Conservation (phyloP, 306 rosid genomes). For the Acmispon strigosus region DNA sequence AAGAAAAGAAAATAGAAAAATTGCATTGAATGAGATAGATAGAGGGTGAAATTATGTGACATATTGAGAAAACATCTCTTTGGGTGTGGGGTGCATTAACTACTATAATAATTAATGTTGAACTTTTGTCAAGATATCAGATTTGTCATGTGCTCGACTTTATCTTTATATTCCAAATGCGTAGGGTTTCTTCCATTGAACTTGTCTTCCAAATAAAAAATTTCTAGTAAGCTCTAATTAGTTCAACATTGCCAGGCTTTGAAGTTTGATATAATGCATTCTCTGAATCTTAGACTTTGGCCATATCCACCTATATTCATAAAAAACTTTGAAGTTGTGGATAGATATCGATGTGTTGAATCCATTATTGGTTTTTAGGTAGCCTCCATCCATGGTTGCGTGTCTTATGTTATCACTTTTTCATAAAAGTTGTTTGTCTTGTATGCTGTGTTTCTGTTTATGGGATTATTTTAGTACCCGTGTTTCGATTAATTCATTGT, state of each 20-base stretch:
- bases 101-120: constrained; percentile 13
- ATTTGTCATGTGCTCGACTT: constrained; percentile 23
- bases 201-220: background rate
- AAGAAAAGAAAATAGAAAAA: too few species aligned
- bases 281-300: constrained; percentile 19
- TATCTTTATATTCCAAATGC: background rate
- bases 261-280: background rate
- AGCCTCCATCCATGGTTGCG: constrained; percentile 19
- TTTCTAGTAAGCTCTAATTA: constrained; percentile 25
- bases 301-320: constrained; percentile 12
- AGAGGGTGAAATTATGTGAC: too few species aligned
- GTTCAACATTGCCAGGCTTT: constrained; percentile 3
- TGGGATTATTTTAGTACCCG: background rate
- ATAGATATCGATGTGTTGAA: constrained; percentile 19
- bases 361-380: constrained; percentile 22
- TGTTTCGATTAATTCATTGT: background rate
- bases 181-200: constrained; percentile 23
- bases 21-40: too few species aligned
- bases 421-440: background rate
- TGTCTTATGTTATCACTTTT: constrained; percentile 18
- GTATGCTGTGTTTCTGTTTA: background rate
- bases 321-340: constrained; percentile 15
- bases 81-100: background rate
- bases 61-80: background rate
- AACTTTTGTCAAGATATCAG: constrained; percentile 22